Evolutionary conservation across 2,329 filamentous ascomycete species (phyloP), one percentile per base, ranked within the genome.

Genomic region (Lachnellula suecica): DNA sequence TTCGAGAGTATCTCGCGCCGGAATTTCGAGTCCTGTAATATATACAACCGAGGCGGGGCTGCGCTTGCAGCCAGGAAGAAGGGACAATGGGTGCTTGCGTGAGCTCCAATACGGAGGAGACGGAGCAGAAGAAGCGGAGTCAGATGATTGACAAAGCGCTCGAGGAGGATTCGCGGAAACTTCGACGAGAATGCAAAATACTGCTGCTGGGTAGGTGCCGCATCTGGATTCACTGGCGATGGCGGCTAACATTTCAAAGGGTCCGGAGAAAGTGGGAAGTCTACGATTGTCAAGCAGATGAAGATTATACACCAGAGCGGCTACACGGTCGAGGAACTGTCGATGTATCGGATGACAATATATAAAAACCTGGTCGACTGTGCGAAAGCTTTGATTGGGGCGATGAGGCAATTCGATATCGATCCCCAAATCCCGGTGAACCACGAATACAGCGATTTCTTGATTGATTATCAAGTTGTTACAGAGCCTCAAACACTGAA

Each of bases 201-300:
- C 75, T 99, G 56, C 78, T 99, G 49, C 79, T 99, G 65, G 94
- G 94, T 97, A 84, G 60, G 83, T 71, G 51, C 56, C 45, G 52
- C 44, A 29, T 27, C 49, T 43, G 27, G 24, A n/a, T 20, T 35
- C 31, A 47, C 42, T 31, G 24, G 31, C 47, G 44, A 17, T 35
- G 23, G 31, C 40, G 40, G 57, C 60, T 63, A 64, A 66, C 52
- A 22, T 37, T 42, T 27, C 46, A 55, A 70, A 97, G 94, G 94
- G 61, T 97, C 94, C 60, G 94, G 94, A 61, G 94, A 99, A 77
- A 97, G 93, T 73, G 94, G 94, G 63, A 99, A 99, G 75, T 97
- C 94, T 53, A 99, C 94, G 9, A 97, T 99, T 66, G 94, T 99
- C 63, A 99, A 99, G 74, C 94, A 99, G 79, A 99, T 99, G 94